Evolutionary conservation across 805 yeast genomes (phyloP).

Genomic region (Lipomyces spencermartinsiae): DNA sequence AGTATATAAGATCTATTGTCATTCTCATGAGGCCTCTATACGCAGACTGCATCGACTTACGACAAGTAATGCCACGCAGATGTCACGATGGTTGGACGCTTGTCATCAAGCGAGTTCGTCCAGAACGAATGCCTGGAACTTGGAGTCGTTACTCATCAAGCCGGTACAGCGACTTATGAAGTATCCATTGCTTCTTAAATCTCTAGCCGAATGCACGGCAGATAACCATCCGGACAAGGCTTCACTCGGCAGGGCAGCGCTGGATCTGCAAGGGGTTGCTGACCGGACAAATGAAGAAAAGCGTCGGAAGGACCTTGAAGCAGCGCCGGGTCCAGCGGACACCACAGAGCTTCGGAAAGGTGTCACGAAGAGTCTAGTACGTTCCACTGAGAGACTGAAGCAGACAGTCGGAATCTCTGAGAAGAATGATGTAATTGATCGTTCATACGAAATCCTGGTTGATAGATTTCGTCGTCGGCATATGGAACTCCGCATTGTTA

Average conservation of each 20-base stretch:
- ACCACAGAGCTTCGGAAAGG: slow-evolving; percentile 19
- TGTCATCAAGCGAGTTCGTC: slow-evolving; percentile 43
- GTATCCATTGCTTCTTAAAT: slow-evolving; percentile 50
- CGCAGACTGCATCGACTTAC: slow-evolving; percentile 40
- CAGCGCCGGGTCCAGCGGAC: background rate
- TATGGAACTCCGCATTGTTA: slow-evolving; percentile 25
- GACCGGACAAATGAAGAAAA: slow-evolving; percentile 28
- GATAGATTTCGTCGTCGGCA: slow-evolving; percentile 31
- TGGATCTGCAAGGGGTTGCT: slow-evolving; percentile 21
- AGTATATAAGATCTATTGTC: slow-evolving; percentile 47
- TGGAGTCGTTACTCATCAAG: slow-evolving; percentile 51
- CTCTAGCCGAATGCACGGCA: slow-evolving; percentile 45
- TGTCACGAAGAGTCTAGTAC: slow-evolving; percentile 11
- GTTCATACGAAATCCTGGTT: slow-evolving; percentile 22
- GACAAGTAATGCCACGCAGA: slow-evolving; percentile 40
- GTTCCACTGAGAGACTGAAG: slow-evolving; percentile 30
- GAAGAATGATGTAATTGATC: slow-evolving; percentile 18
- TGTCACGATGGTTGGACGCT: slow-evolving; percentile 47
- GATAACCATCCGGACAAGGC: slow-evolving; percentile 58
- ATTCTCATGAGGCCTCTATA: slow-evolving; percentile 43
- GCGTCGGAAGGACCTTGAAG: background rate
- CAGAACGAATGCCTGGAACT: slow-evolving; percentile 50
- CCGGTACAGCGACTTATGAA: slow-evolving; percentile 55
- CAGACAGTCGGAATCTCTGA: slow-evolving; percentile 22
- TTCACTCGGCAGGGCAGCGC: slow-evolving; percentile 23